phyloP scores from a whole-genome alignment of 2,329 filamentous ascomycete species.

The Trichophyton benhamiae region DNA sequence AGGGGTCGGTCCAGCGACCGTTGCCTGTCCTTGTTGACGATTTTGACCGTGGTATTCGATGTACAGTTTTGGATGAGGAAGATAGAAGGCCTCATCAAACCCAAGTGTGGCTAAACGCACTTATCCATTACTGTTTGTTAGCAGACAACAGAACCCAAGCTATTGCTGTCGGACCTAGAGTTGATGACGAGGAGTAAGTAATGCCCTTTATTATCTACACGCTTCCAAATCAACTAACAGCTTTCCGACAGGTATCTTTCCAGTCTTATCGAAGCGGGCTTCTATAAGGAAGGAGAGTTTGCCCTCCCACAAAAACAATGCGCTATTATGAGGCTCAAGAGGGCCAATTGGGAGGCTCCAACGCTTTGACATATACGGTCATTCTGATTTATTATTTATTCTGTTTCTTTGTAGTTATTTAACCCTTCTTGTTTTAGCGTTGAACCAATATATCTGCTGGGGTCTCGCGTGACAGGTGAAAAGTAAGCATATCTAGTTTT shows the following conservation, averaged over 20 bases:
- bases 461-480: too few relatives aligned
- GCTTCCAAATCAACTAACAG: neutral
- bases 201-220: neutral
- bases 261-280: conserved; percentile 63
- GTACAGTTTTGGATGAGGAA: conserved; percentile 84
- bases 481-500: too few relatives aligned
- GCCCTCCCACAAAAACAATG: conserved; percentile 86
- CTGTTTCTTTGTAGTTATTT: too few relatives aligned
- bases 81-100: conserved; percentile 69
- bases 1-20: conserved; percentile 64
- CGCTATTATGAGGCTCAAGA: conserved; percentile 65
- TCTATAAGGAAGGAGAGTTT: conserved; percentile 75
- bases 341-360: conserved; percentile 70
- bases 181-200: conserved; percentile 78
- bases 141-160: conserved; percentile 69
- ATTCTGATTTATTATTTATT: neutral
- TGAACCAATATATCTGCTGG: too few relatives aligned
- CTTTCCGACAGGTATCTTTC: conserved; percentile 46
- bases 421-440: too few relatives aligned
- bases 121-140: conserved; percentile 77
- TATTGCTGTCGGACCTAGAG: conserved; percentile 74
- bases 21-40: conserved; percentile 55
- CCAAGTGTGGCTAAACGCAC: conserved; percentile 64
- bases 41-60: conserved; percentile 79
- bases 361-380: conserved; percentile 34